Conservation (phyloP, 148 eudicot genomes). For the Camellia granthamiana region DNA sequence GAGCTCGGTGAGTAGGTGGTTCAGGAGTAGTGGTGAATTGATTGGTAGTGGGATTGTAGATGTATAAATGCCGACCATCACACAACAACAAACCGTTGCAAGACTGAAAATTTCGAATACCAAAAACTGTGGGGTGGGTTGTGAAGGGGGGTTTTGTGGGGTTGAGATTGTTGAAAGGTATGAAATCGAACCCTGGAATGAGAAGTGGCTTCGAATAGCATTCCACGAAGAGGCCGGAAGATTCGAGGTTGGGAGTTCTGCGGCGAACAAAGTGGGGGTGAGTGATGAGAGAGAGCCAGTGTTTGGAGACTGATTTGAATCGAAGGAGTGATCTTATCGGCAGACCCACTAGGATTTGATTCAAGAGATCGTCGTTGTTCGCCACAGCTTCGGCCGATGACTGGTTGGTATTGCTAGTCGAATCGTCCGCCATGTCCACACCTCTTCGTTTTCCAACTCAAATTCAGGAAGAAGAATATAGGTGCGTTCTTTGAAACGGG, state of each 20-base stretch:
- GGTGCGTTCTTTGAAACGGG: too few relatives aligned
- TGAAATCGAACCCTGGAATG: not conserved
- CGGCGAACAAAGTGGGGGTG: constrained; percentile 7
- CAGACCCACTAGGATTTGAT: constrained; percentile 13
- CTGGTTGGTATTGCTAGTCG: too few relatives aligned
- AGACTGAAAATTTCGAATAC: not conserved
- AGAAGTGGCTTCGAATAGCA: too few relatives aligned
- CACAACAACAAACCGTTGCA: not conserved
- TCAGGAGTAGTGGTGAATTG: not conserved
- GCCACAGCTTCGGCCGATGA: not conserved
- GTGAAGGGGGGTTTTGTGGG: not conserved
- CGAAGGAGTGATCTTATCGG: constrained; percentile 15
- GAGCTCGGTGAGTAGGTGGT: not conserved
- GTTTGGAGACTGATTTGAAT: constrained; percentile 19
- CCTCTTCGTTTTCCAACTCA: too few relatives aligned
- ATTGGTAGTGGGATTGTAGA: constrained; percentile 9
- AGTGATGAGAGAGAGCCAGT: constrained; percentile 16
- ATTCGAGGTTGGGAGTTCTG: too few relatives aligned
- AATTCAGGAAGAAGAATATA: too few relatives aligned
- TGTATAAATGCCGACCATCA: not conserved
- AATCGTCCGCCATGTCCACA: too few relatives aligned
- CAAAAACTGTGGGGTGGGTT: not conserved
- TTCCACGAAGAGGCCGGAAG: not conserved
- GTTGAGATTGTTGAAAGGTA: not conserved
- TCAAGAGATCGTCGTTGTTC: not conserved